Evolutionary conservation across 208 protist species (phyloP), one percentile per base, ranked within the genome.

Genomic region (Giardia duodenalis): DNA sequence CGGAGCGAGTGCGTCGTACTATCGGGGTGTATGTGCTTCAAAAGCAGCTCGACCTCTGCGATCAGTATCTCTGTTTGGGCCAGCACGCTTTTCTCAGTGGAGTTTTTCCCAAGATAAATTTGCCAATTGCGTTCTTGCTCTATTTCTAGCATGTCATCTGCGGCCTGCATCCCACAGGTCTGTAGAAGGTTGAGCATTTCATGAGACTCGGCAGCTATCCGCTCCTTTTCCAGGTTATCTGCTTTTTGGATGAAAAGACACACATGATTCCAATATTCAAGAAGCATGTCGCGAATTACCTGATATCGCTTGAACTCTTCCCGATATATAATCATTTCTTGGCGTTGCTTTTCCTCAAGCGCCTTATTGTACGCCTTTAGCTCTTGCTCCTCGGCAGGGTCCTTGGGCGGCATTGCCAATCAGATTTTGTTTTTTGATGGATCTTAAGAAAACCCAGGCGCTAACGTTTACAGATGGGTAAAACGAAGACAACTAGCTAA

Each of bases 261-360:
- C 19, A 76, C 57, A 76, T 76, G 57, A 30, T 39, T 30, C 57
- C 57, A 76, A 30, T 76, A 76, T 30, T 10, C 57, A 10, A 39
- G 57, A 76, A 76, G 57, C 57, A 76, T 76, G 30, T 76, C 57
- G 10, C 57, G 57, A 30, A 76, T 76, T 30, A 76, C 57, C 57
- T 76, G 57, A 76, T 76, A 76, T 10, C 57, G 57, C 57, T 30
- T 76, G 57, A 76, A 76, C 57, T 76, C 57, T 30, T 76, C 57
- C 57, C 30, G 10, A 30, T 76, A 76, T 10, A 76, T 76, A 76
- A 76, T 76, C 19, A 76, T 39, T 30, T 76, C 57, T 30, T 76
- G 57, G 57, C 57, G 57, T 30, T 76, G 57, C 57, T 76, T 76
- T 30, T 76, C 57, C 57, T 76, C 57, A 76, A 76, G 57, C 57